phyloP scores from a whole-genome alignment of 2,329 filamentous ascomycete species.

The Penicillium corylophilum region DNA sequence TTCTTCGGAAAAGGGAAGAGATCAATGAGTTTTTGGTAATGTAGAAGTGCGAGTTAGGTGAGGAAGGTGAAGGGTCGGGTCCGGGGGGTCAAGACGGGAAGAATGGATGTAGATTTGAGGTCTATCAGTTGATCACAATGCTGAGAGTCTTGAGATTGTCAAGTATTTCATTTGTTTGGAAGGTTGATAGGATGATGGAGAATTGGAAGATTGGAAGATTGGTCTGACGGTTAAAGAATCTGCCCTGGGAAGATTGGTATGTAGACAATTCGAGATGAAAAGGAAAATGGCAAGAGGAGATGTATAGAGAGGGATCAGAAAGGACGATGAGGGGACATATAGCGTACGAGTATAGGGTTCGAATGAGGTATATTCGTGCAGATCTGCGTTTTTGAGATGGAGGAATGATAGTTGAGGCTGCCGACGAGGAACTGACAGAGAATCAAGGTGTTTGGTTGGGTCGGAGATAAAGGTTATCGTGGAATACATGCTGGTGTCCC shows the following conservation, averaged over 20 bases:
- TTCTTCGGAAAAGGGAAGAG: not conserved
- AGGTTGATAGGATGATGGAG: not conserved
- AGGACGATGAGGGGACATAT: not conserved
- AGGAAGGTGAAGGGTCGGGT: not conserved
- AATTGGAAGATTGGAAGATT: too few relatives aligned
- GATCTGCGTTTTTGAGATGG: too few relatives aligned
- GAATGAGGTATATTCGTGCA: too few relatives aligned
- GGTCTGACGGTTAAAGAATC: too few relatives aligned
- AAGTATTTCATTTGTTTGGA: too few relatives aligned
- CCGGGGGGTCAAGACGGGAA: too few relatives aligned
- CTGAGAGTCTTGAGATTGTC: not conserved
- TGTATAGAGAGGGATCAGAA: not conserved
- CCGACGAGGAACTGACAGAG: too few relatives aligned
- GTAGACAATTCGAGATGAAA: not conserved
- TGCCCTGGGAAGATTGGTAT: not conserved
- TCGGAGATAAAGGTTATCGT: too few relatives aligned
- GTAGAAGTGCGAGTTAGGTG: not conserved
- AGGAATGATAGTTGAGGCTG: too few relatives aligned
- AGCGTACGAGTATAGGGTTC: too few relatives aligned
- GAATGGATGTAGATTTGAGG: not conserved
- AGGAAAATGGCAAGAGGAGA: not conserved
- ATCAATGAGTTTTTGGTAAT: not conserved
- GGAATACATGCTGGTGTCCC: too few relatives aligned
- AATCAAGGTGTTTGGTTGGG: too few relatives aligned
- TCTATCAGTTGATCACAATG: not conserved